A percentile compares a stretch with the other conserved stretches of the same genome.
These are phyloP conservation scores for Aspergillus asperescens DNA, from an alignment of 495 filamentous ascomycete species.

Conservation along the genomic window DNA sequence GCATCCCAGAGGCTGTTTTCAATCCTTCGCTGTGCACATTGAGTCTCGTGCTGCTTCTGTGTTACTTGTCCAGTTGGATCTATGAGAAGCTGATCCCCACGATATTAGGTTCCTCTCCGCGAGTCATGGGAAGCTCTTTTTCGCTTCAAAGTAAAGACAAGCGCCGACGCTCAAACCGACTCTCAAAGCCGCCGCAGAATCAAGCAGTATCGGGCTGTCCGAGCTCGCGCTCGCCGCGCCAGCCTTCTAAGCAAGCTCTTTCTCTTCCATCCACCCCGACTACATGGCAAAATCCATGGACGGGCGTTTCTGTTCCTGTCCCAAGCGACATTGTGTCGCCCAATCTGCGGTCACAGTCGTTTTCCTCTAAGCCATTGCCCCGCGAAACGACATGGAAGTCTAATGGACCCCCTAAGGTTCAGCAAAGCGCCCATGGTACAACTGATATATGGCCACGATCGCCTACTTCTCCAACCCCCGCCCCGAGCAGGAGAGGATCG, in stretches of 20 bases:
- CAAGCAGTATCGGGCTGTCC: constrained; percentile 14
- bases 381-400: constrained; percentile 9
- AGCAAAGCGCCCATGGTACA: constrained; percentile 5
- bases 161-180: constrained; percentile 33
- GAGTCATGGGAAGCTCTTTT: constrained; percentile 37
- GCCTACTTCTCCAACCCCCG: constrained; percentile 2
- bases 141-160: constrained; percentile 36
- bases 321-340: background rate
- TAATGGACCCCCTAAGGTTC: background rate
- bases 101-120: constrained; percentile 4
- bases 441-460: background rate
- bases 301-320: constrained; percentile 11
- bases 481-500: constrained; percentile 6
- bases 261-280: constrained; percentile 6
- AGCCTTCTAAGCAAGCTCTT: constrained; percentile 4
- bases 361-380: constrained; percentile 11
- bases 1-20: background rate
- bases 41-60: constrained; percentile 2
- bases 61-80: background rate
- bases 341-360: constrained; percentile 16
- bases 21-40: background rate
- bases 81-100: constrained; percentile 15
- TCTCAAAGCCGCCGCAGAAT: constrained; percentile 42
- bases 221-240: constrained; percentile 13
- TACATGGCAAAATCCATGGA: constrained; percentile 19